Evolutionary conservation across 2,329 filamentous ascomycete species (phyloP), one percentile per base, ranked within the genome.

Genomic region (Trichothecium sympodiale): DNA sequence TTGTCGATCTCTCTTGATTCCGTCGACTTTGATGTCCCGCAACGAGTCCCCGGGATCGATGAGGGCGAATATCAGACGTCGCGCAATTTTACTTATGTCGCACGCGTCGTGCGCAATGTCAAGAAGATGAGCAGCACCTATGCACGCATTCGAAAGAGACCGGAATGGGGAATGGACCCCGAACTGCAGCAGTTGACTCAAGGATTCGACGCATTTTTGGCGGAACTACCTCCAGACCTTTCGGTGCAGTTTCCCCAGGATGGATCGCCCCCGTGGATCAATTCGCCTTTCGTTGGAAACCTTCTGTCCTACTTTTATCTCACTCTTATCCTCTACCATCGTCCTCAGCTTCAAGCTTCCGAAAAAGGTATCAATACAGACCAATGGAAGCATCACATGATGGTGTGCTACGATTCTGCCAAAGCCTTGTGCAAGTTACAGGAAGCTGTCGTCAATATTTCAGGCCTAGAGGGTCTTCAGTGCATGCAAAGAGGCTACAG

Each of bases 401-500:
- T 82, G 48, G 69, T 87, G 15, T 94, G 86, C 52, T 89, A 93
- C 53, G 74, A 76, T 29, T 81, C 88, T 1, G 87, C 89, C 28
- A 93, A 91, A 57, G 74, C 73, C 29, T 69, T 96, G 34, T 95
- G 88, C 57, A 78, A 83, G 40, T 59, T 95, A 5, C 87, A 95
- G 52, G 89, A 96, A 59, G 80, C 80, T 2, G 76, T 94, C 26
- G 52, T 94, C 39, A 71, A 80, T 36, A 72, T 74, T 0, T 94
- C 80, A 55, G 85, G 87, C 3, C 64, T 94, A 41, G 74, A 74
- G 13, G 89, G 88, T 1, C 66, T 96, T 13, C 70, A 91, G 47
- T 93, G 81, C 60, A 95, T 95, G 89, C 81, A 89, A 50, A 74
- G 89, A 45, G 89, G 89, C 28, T 87, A 94, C 54, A 94, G 88